A percentile compares a stretch with the other conserved stretches of the same genome.
Conservation (phyloP, 768 basidiomycete genomes). For the Leccinum aurantiacum region DNA sequence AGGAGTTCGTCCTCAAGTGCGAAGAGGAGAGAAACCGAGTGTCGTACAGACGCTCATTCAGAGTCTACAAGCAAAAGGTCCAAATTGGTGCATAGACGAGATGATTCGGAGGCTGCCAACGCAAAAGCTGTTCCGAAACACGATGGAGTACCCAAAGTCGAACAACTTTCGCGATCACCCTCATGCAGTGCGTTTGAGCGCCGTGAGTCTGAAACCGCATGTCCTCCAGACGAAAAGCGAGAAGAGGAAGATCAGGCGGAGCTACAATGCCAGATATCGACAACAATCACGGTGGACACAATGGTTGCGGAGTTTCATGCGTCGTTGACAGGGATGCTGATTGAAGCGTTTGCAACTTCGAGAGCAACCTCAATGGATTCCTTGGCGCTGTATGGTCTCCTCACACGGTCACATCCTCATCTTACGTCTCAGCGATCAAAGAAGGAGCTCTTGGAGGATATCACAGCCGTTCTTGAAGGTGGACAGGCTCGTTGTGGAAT, state of each 20-base stretch:
- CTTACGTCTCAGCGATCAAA: constrained; percentile 38
- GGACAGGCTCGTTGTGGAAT: constrained; percentile 52
- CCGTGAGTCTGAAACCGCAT: constrained; percentile 1
- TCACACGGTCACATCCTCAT: constrained; percentile 54
- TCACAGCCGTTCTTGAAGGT: constrained; percentile 50
- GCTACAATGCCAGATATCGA: not conserved
- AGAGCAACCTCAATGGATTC: constrained; percentile 66
- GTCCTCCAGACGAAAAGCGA: constrained; percentile 5
- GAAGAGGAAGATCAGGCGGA: not conserved
- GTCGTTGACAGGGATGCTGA: constrained; percentile 63
- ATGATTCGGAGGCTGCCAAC: not conserved
- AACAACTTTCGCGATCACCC: constrained; percentile 11
- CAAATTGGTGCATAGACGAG: constrained; percentile 9
- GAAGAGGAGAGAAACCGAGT: constrained; percentile 5
- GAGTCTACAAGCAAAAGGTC: constrained; percentile 25
- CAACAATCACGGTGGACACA: constrained; percentile 10
- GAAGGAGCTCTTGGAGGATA: constrained; percentile 48
- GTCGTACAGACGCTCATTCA: not conserved
- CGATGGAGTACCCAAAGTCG: not conserved
- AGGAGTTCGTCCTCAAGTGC: not conserved
- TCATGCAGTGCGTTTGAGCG: constrained; percentile 5
- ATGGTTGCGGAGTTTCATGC: constrained; percentile 28
- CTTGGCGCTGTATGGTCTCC: constrained; percentile 49
- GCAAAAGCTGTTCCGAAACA: constrained; percentile 1
- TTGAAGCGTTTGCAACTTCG: constrained; percentile 70